These are phyloP conservation scores for Euryodendron excelsum DNA, from an alignment of 148 eudicot species.

Conservation along the genomic window DNA sequence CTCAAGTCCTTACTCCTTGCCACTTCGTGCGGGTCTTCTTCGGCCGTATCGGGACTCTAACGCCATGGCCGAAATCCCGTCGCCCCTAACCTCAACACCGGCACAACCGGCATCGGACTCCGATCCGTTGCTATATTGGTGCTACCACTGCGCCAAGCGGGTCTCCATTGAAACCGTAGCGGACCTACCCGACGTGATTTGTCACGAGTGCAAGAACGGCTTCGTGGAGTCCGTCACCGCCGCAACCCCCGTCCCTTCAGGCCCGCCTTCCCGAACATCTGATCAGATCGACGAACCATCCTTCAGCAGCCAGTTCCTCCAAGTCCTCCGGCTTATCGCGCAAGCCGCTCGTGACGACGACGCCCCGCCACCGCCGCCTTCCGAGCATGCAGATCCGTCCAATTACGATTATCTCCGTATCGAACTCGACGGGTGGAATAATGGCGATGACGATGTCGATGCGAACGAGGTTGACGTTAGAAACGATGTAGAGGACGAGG, in stretches of 20 bases:
- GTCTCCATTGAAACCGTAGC: conserved; percentile 54
- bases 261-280: conserved; percentile 15
- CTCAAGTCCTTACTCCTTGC: background rate
- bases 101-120: conserved; percentile 15
- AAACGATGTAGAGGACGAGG: conserved; percentile 34
- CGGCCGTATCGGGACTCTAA: background rate
- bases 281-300: conserved; percentile 33
- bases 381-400: conserved; percentile 35
- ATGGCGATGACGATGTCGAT: conserved; percentile 38
- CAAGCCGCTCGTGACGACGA: conserved; percentile 67
- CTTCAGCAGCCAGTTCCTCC: conserved; percentile 55
- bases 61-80: conserved; percentile 38
- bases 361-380: conserved; percentile 58
- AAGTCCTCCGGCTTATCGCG: conserved; percentile 64
- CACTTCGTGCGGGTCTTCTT: background rate
- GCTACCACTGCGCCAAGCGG: conserved; percentile 74
- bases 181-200: conserved; percentile 54
- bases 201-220: conserved; percentile 73
- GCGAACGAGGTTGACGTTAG: conserved; percentile 27
- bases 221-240: conserved; percentile 59
- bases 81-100: conserved; percentile 30
- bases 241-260: conserved; percentile 20
- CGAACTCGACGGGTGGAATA: conserved; percentile 60
- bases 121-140: conserved; percentile 52
- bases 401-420: conserved; percentile 54